Evolutionary conservation across 768 basidiomycete species (phyloP).

Genomic region (Mycena belliarum): DNA sequence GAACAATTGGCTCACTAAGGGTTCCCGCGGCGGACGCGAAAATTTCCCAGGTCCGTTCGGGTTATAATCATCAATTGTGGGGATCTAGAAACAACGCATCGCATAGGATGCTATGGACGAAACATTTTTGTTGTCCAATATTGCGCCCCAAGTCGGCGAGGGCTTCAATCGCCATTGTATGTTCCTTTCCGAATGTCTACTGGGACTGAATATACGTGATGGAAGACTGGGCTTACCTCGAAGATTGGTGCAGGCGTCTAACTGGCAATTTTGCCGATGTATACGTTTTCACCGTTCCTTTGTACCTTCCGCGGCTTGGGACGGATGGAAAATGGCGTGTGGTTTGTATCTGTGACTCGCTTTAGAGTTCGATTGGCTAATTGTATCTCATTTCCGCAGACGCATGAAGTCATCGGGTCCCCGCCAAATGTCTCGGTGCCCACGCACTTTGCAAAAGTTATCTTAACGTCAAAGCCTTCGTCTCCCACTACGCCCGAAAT

Average conservation of each 20-base stretch:
- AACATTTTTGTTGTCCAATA: constrained; percentile 92
- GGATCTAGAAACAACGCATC: background rate
- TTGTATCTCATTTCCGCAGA: constrained; percentile 45
- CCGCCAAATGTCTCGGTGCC: constrained; percentile 92
- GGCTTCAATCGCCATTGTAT: constrained; percentile 97
- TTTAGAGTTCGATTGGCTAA: background rate
- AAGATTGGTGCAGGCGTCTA: constrained; percentile 92
- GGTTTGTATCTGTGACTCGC: constrained; percentile 48
- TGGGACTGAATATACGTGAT: background rate
- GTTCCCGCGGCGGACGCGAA: constrained; percentile 98
- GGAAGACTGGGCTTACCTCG: constrained; percentile 93
- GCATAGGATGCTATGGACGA: constrained; percentile 88
- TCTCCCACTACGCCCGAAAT: constrained; percentile 72
- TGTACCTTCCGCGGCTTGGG: constrained; percentile 89
- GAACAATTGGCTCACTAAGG: constrained; percentile 42
- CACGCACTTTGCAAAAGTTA: constrained; percentile 97
- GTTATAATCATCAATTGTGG: no score
- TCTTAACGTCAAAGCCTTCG: constrained; percentile 73
- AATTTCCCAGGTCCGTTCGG: constrained; percentile 61
- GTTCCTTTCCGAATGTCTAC: constrained; percentile 25
- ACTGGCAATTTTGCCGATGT: constrained; percentile 91
- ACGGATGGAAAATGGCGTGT: constrained; percentile 94
- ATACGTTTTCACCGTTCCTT: constrained; percentile 94
- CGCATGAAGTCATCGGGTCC: constrained; percentile 91
- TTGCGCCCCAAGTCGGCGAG: constrained; percentile 96